Evolutionary conservation across 2,329 filamentous ascomycete genomes (phyloP).

Genomic region (Ustulina deusta): DNA sequence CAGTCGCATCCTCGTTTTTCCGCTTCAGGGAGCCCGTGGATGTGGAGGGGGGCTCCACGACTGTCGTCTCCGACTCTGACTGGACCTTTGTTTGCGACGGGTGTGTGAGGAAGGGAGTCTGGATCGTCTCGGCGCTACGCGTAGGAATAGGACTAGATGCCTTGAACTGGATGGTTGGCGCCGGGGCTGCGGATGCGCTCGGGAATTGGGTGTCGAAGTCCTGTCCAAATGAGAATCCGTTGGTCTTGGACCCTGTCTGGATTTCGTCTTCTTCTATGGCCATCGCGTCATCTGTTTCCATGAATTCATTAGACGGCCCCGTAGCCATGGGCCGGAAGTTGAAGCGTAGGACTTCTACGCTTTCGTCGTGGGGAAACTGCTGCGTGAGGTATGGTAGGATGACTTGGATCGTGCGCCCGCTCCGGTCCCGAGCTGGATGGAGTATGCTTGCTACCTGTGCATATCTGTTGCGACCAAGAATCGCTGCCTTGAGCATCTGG

Average conservation of each 20-base stretch:
- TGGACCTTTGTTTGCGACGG: conserved; percentile 42
- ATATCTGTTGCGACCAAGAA: conserved; percentile 74
- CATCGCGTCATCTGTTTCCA: conserved; percentile 54
- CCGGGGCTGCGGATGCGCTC: conserved; percentile 28
- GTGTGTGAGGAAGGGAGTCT: conserved; percentile 45
- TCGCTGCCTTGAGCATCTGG: conserved; percentile 83
- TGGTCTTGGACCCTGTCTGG: conserved; percentile 39
- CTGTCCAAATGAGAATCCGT: conserved; percentile 44
- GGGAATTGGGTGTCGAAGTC: conserved; percentile 38
- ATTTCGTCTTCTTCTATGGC: conserved; percentile 51
- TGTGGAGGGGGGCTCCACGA: conserved; percentile 30
- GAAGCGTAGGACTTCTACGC: conserved; percentile 77
- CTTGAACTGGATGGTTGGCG: conserved; percentile 28
- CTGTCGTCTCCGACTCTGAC: conserved; percentile 35
- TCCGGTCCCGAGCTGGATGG: conserved; percentile 76
- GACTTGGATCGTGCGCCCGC: conserved; percentile 75
- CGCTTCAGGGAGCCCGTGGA: conserved; percentile 54
- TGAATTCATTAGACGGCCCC: conserved; percentile 45
- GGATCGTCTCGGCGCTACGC: conserved; percentile 32
- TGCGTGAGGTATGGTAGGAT: conserved; percentile 83
- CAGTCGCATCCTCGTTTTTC: conserved; percentile 56
- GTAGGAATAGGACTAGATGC: conserved; percentile 25
- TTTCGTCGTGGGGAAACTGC: conserved; percentile 70
- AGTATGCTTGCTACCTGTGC: conserved; percentile 86
- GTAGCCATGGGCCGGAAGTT: conserved; percentile 62